Percentiles rank a stretch among this genome's conserved stretches.
phyloP scores from a whole-genome alignment of 805 yeast species.

The Spathaspora hagerdaliae region DNA sequence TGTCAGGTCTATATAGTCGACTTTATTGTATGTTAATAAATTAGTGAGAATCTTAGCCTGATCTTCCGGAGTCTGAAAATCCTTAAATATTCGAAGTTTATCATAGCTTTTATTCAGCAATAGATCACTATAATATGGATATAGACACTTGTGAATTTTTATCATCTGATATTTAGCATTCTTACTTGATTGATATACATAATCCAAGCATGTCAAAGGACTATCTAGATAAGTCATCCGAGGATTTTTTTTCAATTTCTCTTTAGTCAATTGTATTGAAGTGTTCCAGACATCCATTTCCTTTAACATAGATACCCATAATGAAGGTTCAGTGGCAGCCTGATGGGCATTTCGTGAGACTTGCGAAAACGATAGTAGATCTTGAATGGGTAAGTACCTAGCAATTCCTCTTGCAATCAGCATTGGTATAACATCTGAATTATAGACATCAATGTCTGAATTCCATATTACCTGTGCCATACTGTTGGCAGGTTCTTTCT shows the following conservation, averaged over 20 bases:
- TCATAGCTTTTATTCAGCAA: constrained; percentile 36
- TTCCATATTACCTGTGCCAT: constrained; percentile 47
- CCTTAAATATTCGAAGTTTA: constrained; percentile 43
- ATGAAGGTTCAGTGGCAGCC: constrained; percentile 33
- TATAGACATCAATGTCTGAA: constrained; percentile 42
- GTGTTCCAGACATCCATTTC: constrained; percentile 36
- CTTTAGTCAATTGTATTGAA: constrained; percentile 8
- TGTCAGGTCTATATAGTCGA: constrained; percentile 27
- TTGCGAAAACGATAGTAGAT: constrained; percentile 33
- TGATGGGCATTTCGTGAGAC: constrained; percentile 36
- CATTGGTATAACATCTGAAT: constrained; percentile 33
- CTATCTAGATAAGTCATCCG: constrained; percentile 9
- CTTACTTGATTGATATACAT: constrained; percentile 18
- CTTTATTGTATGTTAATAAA: constrained; percentile 34
- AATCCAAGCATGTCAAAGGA: constrained; percentile 35
- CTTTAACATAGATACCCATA: constrained; percentile 36
- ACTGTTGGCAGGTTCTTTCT: background rate
- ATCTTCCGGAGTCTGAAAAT: constrained; percentile 46
- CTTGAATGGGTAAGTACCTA: constrained; percentile 31
- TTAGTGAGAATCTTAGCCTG: constrained; percentile 45
- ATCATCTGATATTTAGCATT: constrained; percentile 38
- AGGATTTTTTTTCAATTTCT: constrained; percentile 2
- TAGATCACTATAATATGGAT: constrained; percentile 45
- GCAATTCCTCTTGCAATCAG: constrained; percentile 34
- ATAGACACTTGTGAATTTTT: constrained; percentile 34